Percentiles rank a stretch among this genome's conserved stretches.
These are phyloP conservation scores for Microcera coccophila DNA, from an alignment of 2,329 filamentous ascomycete species.

Conservation along the genomic window DNA sequence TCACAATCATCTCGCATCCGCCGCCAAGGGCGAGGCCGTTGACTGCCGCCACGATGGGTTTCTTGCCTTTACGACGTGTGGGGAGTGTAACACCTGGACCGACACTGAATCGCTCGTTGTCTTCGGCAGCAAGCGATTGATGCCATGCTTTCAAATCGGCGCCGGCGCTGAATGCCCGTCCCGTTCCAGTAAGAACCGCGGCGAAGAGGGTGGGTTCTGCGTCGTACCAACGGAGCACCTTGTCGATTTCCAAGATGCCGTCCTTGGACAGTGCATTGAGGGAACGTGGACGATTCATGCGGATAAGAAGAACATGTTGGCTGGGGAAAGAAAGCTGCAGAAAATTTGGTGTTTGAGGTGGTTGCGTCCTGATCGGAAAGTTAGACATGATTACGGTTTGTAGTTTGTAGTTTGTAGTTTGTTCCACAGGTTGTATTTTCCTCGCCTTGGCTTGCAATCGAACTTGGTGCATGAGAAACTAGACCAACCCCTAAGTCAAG, in stretches of 20 bases:
- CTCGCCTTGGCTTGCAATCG: too few relatives aligned
- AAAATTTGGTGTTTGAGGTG: too few relatives aligned
- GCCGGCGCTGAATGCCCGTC: constrained; percentile 49
- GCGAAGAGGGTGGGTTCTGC: constrained; percentile 42
- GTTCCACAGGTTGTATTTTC: too few relatives aligned
- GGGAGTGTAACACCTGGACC: constrained; percentile 6
- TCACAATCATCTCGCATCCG: constrained; percentile 51
- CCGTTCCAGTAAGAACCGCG: constrained; percentile 46
- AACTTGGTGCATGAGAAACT: too few relatives aligned
- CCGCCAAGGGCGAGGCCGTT: constrained; percentile 53
- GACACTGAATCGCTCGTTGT: constrained; percentile 30
- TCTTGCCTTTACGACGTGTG: constrained; percentile 52
- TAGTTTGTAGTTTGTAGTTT: too few relatives aligned
- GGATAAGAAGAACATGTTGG: constrained; percentile 47
- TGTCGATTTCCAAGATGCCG: constrained; percentile 44
- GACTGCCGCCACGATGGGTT: constrained; percentile 54
- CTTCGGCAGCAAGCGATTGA: constrained; percentile 24
- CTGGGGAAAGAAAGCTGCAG: constrained; percentile 40
- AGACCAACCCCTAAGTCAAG: too few relatives aligned
- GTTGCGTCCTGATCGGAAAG: too few relatives aligned
- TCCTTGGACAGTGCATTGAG: constrained; percentile 43
- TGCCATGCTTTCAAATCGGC: constrained; percentile 48
- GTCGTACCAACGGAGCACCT: constrained; percentile 49
- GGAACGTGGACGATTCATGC: constrained; percentile 44
- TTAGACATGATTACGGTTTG: too few relatives aligned